These are phyloP conservation scores for Coffea canephora DNA, from an alignment of 257 asterid genomes.

Conservation along the genomic window DNA sequence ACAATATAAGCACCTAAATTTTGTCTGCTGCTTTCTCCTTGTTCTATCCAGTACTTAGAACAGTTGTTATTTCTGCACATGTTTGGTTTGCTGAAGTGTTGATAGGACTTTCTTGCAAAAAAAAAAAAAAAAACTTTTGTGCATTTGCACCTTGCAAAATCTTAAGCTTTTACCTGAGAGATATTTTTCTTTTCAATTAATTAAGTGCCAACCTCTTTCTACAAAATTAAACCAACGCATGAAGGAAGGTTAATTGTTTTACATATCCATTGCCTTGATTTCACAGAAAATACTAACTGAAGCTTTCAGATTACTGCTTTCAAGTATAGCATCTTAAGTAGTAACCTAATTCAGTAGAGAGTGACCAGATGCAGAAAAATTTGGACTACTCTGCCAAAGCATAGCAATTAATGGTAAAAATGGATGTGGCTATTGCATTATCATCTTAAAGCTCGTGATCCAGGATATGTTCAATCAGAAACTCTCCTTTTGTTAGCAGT, in stretches of 20 bases:
- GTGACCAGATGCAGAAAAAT: neutral
- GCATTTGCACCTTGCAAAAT: neutral
- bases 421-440: neutral
- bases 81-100: neutral
- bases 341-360: neutral
- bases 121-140: neutral
- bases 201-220: neutral
- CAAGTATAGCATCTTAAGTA: neutral
- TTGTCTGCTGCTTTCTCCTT: neutral
- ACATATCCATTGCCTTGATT: neutral
- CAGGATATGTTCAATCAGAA: neutral
- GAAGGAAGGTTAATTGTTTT: neutral
- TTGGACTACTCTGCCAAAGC: neutral
- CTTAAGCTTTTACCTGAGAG: neutral
- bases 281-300: neutral
- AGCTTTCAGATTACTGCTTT: neutral
- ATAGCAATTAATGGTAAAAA: neutral
- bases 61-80: neutral
- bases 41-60: neutral
- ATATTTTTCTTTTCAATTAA: neutral
- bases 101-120: neutral
- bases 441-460: neutral
- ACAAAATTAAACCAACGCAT: neutral
- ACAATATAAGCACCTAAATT: neutral
- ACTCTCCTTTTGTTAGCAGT: neutral